Conservation (phyloP, 2,329 filamentous ascomycete genomes). For the Leptographium radiaticola region DNA sequence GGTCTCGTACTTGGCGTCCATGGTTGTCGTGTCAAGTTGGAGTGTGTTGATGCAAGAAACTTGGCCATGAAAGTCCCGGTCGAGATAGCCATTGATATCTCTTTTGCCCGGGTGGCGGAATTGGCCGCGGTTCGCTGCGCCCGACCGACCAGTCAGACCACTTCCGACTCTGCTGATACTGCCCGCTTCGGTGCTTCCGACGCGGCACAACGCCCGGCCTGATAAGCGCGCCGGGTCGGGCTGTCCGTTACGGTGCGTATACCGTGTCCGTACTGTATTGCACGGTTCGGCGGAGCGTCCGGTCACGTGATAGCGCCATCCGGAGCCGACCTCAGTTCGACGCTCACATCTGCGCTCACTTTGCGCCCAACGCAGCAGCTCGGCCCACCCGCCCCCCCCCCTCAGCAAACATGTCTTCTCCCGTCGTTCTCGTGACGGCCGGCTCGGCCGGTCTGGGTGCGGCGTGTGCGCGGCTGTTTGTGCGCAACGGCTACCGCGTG, state of each 20-base stretch:
- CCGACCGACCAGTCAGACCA: not conserved
- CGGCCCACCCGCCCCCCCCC: no score
- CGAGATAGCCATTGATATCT: not conserved
- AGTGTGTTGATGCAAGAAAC: not conserved
- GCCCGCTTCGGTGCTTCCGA: not conserved
- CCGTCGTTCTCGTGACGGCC: constrained; percentile 34
- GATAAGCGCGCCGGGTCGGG: not conserved
- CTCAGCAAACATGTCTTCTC: not conserved
- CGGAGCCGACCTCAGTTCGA: no score
- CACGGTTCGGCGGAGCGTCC: not conserved
- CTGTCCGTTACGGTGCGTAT: not conserved
- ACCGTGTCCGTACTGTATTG: not conserved
- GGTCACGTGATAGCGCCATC: no score
- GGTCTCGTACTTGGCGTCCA: constrained; percentile 6
- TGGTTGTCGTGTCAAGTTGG: not conserved
- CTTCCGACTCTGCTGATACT: not conserved
- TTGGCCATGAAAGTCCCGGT: no score
- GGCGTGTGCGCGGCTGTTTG: constrained; percentile 52
- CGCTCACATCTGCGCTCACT: no score
- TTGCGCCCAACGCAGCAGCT: no score
- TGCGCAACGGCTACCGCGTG: constrained; percentile 52
- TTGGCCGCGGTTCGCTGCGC: not conserved
- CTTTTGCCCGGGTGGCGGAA: not conserved
- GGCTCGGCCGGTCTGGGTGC: constrained; percentile 57
- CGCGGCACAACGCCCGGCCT: no score